phyloP scores from a whole-genome alignment of 2,329 filamentous ascomycete species.

The Epichloe gansuensis region DNA sequence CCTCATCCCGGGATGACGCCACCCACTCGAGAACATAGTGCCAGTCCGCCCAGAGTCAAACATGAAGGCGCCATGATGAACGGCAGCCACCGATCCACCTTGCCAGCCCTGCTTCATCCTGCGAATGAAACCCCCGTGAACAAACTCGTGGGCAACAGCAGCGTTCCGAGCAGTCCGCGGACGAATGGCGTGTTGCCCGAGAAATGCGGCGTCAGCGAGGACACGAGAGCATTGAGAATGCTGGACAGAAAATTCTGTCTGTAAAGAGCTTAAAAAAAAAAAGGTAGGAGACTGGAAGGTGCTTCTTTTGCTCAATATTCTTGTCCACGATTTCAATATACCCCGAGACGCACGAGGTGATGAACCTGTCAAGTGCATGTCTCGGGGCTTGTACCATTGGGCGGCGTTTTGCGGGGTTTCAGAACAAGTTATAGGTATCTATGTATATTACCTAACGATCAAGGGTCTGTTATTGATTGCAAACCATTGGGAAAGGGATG shows the following conservation, averaged over 20 bases:
- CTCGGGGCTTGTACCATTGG: background rate
- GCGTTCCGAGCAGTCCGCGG: conserved; percentile 29
- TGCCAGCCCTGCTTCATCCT: conserved; percentile 40
- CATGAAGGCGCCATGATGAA: conserved; percentile 20
- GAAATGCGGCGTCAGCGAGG: conserved; percentile 41
- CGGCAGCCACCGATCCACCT: conserved; percentile 27
- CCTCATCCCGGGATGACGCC: conserved; percentile 22
- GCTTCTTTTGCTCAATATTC: background rate
- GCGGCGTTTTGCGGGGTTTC: background rate
- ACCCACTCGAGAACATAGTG: conserved; percentile 33
- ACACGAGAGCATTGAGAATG: conserved; percentile 51
- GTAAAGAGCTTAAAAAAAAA: background rate
- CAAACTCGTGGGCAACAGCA: conserved; percentile 27
- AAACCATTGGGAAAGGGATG: too few species aligned
- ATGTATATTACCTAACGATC: too few species aligned
- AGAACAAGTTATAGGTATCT: too few species aligned
- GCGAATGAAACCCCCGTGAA: conserved; percentile 34
- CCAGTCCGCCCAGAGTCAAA: conserved; percentile 33
- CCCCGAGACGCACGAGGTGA: background rate
- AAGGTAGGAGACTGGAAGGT: background rate
- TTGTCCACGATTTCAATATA: background rate
- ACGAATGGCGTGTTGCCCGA: conserved; percentile 15
- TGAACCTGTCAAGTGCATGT: background rate
- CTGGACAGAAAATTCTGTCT: conserved; percentile 44
- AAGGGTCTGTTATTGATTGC: too few species aligned